Conservation (phyloP, 2,329 filamentous ascomycete species). For the Neonectria punicea region DNA sequence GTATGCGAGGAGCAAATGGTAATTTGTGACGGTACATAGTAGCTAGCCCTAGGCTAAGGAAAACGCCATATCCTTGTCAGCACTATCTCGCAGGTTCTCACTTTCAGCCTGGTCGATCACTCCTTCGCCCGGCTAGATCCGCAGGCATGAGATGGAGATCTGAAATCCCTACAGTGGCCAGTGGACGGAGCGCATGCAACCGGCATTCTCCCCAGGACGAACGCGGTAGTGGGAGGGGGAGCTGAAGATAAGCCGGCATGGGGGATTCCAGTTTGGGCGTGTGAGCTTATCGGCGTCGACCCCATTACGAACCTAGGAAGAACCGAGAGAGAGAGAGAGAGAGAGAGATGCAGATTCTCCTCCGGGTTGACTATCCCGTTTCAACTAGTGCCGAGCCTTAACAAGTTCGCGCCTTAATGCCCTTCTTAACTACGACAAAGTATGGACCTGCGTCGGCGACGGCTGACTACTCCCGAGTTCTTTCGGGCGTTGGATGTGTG, state of each 20-base stretch:
- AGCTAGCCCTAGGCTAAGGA: slow-evolving; percentile 16
- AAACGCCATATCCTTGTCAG: slow-evolving; percentile 31
- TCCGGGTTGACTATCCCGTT: slow-evolving; percentile 18
- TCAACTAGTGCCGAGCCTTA: slow-evolving; percentile 18
- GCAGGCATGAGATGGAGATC: slow-evolving; percentile 25
- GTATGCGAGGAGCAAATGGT: slow-evolving; percentile 26
- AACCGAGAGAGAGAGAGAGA: slow-evolving; percentile 4
- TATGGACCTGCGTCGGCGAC: not conserved
- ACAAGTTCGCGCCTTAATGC: slow-evolving; percentile 7
- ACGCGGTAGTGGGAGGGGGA: not conserved
- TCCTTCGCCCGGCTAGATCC: slow-evolving; percentile 39
- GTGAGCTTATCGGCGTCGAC: slow-evolving; percentile 6
- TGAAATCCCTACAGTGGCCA: slow-evolving; percentile 13
- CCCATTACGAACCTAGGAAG: not conserved
- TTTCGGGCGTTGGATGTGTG: slow-evolving; percentile 6
- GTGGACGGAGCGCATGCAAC: not conserved
- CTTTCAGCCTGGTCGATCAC: slow-evolving; percentile 35
- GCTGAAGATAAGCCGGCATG: not conserved
- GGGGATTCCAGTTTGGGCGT: not conserved
- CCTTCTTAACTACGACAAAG: not conserved
- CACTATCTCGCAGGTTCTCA: slow-evolving; percentile 23
- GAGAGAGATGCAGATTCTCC: slow-evolving; percentile 3
- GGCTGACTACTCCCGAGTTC: slow-evolving; percentile 4
- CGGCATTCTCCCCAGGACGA: slow-evolving; percentile 27
- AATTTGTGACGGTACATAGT: slow-evolving; percentile 14